Evolutionary conservation across 140 eudicot genomes (phyloP).

Genomic region (Bidens hawaiensis): DNA sequence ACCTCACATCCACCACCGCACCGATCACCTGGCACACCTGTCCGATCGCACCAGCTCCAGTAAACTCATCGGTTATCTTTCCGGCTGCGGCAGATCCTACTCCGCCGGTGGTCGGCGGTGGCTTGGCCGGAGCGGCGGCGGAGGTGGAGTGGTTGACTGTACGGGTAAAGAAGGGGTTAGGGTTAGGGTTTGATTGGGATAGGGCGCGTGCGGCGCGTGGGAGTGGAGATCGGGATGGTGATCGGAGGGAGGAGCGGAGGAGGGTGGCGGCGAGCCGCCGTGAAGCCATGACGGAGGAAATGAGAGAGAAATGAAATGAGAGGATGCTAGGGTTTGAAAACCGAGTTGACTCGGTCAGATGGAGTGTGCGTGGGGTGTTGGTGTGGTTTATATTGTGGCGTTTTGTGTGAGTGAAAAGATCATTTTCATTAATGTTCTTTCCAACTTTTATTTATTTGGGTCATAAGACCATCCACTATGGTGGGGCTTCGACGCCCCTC

Average conservation of each 20-base stretch:
- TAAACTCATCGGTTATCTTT: slow-evolving; percentile 49
- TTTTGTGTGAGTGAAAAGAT: no score
- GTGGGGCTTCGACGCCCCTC: no score
- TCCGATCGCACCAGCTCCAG: slow-evolving; percentile 44
- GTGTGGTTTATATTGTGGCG: no score
- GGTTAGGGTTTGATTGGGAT: slow-evolving; percentile 21
- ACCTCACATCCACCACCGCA: slow-evolving; percentile 54
- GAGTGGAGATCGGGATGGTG: slow-evolving; percentile 33
- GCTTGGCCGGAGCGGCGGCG: no score
- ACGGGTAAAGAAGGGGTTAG: slow-evolving; percentile 24
- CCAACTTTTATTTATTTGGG: no score
- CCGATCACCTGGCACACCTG: slow-evolving; percentile 81
- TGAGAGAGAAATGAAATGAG: slow-evolving; percentile 6
- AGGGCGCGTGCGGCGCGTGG: slow-evolving; percentile 16
- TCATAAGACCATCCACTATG: no score
- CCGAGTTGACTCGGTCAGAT: slow-evolving; percentile 17
- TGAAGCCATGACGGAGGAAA: slow-evolving; percentile 32
- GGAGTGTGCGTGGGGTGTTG: background rate
- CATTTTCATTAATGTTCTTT: no score
- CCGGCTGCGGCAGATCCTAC: slow-evolving; percentile 31
- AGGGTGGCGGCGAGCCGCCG: slow-evolving; percentile 40
- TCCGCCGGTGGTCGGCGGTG: no score
- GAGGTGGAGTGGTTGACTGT: slow-evolving; percentile 32
- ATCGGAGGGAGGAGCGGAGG: slow-evolving; percentile 35
- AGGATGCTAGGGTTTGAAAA: slow-evolving; percentile 42